Evolutionary conservation across 768 basidiomycete species (phyloP), one percentile per base, ranked within the genome.

Genomic region (Phlebiopsis gigantea): DNA sequence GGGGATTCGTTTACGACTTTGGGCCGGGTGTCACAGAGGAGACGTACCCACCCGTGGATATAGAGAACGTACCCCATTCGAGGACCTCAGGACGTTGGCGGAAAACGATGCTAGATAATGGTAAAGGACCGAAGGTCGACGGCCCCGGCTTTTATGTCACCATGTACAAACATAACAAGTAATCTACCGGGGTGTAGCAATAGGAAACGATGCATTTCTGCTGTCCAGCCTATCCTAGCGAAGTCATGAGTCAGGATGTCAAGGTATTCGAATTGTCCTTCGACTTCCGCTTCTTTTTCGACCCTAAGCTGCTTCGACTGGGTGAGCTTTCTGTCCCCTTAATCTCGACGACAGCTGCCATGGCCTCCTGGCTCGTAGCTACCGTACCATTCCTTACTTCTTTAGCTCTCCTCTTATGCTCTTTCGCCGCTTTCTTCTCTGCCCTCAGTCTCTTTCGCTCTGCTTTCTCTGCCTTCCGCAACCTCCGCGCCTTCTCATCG

Each of bases 1-100:
- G 90, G 44, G 80, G 87, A 5, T 92, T 90, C 66, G 83, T 90
- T 12, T 82, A 84, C 52, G 90, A 93, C 68, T 92, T 93, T 63
- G 88, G 88, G 7, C 81, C 83, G 7, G 82, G 79, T 9, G 79
- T 85, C 14, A 75, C 70, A 1, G 66, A 69, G 29, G 73, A 76
- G 46, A 87, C 87, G 8, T 89, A 87, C 60, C 78, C 80, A 45
- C 58, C 60, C n/a, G 46, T 75, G n/a, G 7, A n/a, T n/a, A 14
- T 46, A 10, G 52, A 57, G 24, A 26, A n/a, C 28, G 29, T 25
- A 24, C 34, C 48, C 66, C 39, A 56, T 52, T 25, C 61, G 47
- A 43, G 57, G 28, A 46, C 61, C n/a, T 21, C 19, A 10, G 30
- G 64, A 61, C 22, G 58, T 24, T 46, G 55, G 55, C 15, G 59